phyloP scores from a whole-genome alignment of 352 stramenopile species.

The Pythium phragmiticola region DNA sequence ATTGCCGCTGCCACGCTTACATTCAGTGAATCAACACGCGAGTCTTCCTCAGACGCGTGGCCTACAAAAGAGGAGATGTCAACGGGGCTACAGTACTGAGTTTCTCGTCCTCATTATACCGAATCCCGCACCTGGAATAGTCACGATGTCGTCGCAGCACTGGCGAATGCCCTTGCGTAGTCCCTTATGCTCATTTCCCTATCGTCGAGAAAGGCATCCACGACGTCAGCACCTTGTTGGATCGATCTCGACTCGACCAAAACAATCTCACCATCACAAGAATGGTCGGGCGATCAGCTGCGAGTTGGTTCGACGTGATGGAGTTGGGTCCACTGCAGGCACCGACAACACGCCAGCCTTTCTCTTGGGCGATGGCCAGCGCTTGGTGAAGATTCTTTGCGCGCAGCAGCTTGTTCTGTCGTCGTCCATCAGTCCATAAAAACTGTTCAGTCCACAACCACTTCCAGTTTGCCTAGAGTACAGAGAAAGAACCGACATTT shows the following conservation, averaged over 20 bases:
- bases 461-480: neutral
- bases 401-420: constrained; percentile 63
- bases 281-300: constrained; percentile 55
- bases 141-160: constrained; percentile 72
- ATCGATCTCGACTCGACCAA: neutral
- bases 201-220: neutral
- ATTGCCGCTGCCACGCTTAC: constrained; percentile 76
- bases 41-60: constrained; percentile 55
- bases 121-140: constrained; percentile 46
- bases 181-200: constrained; percentile 81
- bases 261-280: constrained; percentile 65
- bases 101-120: no score
- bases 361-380: constrained; percentile 57
- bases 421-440: neutral
- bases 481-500: constrained; percentile 39
- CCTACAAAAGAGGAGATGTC: constrained; percentile 21
- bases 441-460: no score
- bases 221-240: neutral
- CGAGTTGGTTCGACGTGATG: constrained; percentile 56
- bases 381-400: constrained; percentile 67
- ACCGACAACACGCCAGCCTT: constrained; percentile 72
- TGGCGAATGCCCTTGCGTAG: constrained; percentile 71
- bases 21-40: constrained; percentile 78
- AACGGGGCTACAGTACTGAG: no score
- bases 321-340: constrained; percentile 73